A percentile compares a stretch with the other conserved stretches of the same genome.
Conservation (phyloP, 768 basidiomycete species). For the Boletus coccyginus region DNA sequence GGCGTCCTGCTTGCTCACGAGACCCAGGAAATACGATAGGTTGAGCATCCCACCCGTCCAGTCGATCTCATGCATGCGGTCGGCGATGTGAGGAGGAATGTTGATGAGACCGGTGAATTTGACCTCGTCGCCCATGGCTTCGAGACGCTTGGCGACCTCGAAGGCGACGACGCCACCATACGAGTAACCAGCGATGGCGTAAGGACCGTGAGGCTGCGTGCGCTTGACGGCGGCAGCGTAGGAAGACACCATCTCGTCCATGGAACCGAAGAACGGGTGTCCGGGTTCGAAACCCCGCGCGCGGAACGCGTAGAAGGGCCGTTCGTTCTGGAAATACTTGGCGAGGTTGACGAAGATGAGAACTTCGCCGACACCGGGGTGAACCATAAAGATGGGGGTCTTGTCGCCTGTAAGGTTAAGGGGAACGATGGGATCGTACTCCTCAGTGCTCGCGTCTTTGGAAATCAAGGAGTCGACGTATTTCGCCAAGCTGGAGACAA, state of each 20-base stretch:
- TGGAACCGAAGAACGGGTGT: slow-evolving; percentile 34
- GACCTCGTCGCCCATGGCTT: slow-evolving; percentile 34
- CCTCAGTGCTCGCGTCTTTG: slow-evolving; percentile 14
- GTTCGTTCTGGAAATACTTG: slow-evolving; percentile 38
- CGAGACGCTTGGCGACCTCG: slow-evolving; percentile 40
- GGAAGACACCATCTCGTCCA: slow-evolving; percentile 39
- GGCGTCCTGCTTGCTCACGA: slow-evolving; percentile 28
- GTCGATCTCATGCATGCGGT: slow-evolving; percentile 41
- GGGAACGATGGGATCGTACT: slow-evolving; percentile 42
- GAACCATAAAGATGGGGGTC: slow-evolving; percentile 43
- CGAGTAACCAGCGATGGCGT: slow-evolving; percentile 45
- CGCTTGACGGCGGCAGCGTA: slow-evolving; percentile 37
- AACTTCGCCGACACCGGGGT: slow-evolving; percentile 43
- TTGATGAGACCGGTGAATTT: slow-evolving; percentile 43
- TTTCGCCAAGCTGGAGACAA: slow-evolving; percentile 29
- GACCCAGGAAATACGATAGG: slow-evolving; percentile 40
- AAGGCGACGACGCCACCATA: slow-evolving; percentile 45
- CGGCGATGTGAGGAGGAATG: slow-evolving; percentile 40
- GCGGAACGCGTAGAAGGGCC: slow-evolving; percentile 44
- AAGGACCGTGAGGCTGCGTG: slow-evolving; percentile 37
- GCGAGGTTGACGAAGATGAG: slow-evolving; percentile 43
- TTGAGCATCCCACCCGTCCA: slow-evolving; percentile 42
- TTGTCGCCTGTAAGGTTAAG: slow-evolving; percentile 37
- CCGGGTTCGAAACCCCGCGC: slow-evolving; percentile 42
- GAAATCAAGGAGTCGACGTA: slow-evolving; percentile 31